Conservation (phyloP, 2,329 filamentous ascomycete genomes). For the Aspergillus neoniger region DNA sequence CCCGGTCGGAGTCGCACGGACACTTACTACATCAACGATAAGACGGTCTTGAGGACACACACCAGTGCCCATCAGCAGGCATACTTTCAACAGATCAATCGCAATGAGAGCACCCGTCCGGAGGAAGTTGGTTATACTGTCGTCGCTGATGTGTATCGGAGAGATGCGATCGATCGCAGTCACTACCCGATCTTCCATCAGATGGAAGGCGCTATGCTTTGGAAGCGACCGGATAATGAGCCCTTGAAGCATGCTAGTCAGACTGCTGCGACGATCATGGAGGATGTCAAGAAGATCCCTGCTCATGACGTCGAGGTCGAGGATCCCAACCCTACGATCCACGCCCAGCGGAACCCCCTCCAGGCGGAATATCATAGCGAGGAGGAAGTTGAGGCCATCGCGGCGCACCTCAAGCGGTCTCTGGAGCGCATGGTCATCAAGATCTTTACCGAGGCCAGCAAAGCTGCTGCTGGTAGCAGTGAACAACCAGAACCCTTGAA, state of each 20-base stretch:
- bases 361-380: slow-evolving; percentile 70
- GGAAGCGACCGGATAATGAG: slow-evolving; percentile 63
- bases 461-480: slow-evolving; percentile 62
- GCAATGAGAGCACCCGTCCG: slow-evolving; percentile 37
- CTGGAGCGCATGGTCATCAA: slow-evolving; percentile 88
- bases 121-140: slow-evolving; percentile 75
- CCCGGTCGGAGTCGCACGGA: slow-evolving; percentile 84
- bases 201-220: slow-evolving; percentile 92
- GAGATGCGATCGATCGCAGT: slow-evolving; percentile 90
- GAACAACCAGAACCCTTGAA: slow-evolving; percentile 71
- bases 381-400: slow-evolving; percentile 80
- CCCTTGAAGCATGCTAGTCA: slow-evolving; percentile 39
- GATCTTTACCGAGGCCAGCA: slow-evolving; percentile 77
- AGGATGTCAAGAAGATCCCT: slow-evolving; percentile 71
- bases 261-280: slow-evolving; percentile 63
- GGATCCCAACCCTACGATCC: slow-evolving; percentile 76
- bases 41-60: slow-evolving; percentile 85
- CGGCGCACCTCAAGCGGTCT: slow-evolving; percentile 81
- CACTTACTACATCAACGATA: slow-evolving; percentile 90
- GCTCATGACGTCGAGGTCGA: slow-evolving; percentile 75
- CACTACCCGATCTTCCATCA: slow-evolving; percentile 98
- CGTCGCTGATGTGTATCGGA: slow-evolving; percentile 89
- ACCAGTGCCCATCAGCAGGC: slow-evolving; percentile 91
- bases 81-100: slow-evolving; percentile 69
- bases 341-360: slow-evolving; percentile 78